Percentiles rank a stretch among this genome's conserved stretches.
Conservation (phyloP, 2,329 filamentous ascomycete species). For the Aspergillus pseudonomiae region DNA sequence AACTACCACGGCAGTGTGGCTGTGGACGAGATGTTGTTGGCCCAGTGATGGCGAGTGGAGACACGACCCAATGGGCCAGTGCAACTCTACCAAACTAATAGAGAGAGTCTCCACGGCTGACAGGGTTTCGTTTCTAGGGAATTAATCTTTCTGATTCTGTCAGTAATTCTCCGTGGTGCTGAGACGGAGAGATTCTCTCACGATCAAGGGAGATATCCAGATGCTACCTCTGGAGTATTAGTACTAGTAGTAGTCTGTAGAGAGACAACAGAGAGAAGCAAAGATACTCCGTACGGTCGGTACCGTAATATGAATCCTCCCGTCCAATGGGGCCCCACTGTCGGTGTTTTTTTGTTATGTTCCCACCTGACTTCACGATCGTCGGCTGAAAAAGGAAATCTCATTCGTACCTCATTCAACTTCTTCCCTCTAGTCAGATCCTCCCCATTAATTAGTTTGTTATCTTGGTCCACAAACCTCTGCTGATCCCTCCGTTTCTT, state of each 20-base stretch:
- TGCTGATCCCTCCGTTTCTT: slow-evolving; percentile 17
- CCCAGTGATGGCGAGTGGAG: slow-evolving; percentile 21
- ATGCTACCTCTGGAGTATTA: not conserved
- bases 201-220: not conserved
- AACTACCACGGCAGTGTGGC: slow-evolving; percentile 18
- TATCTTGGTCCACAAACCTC: not conserved
- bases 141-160: not conserved
- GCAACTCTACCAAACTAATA: not conserved
- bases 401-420: not conserved
- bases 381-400: not conserved
- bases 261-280: not conserved
- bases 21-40: slow-evolving; percentile 20
- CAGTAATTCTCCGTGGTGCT: not conserved
- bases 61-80: slow-evolving; percentile 15
- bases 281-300: not conserved
- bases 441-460: not conserved
- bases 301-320: not conserved
- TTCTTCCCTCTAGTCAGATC: not conserved
- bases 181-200: not conserved
- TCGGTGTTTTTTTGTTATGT: slow-evolving; percentile 3
- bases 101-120: slow-evolving; percentile 2
- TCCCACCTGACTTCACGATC: slow-evolving; percentile 6
- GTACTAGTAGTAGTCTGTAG: not conserved
- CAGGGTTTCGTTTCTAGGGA: slow-evolving; percentile 9
- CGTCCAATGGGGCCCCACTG: not conserved